Base-by-base conservation (phyloP, 129 eudicot species). In the Centaurea solstitialis region DNA sequence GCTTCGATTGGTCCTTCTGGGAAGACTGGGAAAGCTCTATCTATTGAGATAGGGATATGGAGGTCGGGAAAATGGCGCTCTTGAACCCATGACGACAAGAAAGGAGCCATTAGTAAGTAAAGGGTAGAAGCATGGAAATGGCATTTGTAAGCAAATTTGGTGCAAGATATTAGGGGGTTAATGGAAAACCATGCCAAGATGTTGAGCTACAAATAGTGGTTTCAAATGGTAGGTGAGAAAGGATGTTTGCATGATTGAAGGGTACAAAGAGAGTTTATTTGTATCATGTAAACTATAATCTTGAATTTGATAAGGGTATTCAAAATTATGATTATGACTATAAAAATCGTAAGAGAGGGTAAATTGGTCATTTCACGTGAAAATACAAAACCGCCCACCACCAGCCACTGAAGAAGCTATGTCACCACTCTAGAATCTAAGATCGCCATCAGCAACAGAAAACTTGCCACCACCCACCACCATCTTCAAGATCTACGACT, bases 1-100 rank as follows among this genome's bases (percentile, higher is more conserved):
- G 79, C 86, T 0, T 84, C 82, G 41, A 85, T 90, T 7, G 93
- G 82, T 59, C 83, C 85, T 21, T 83, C 74, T 0, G 97, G 92
- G 37, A 83, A 68, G 79, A 95, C 82, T 0, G 90, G 75, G 24
- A 69, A 83, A 3, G 78, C 81, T 61, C 40, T 70, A 47, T 88
- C 89, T 59, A 95, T 73, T 7, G 85, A 83, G 85, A 95, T 78
- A 1, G 97, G 97, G 77, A 95, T 93, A 18, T 82, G 69, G 4
- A 91, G 87, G 38, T 59, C 82, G 65, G 94, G 93, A 39, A 95
- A 90, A 83, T 87, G 83, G 38, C 92, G 86, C 68, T 95, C 97
- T 89, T 95, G 89, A 53, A 92, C 85, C 91, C 85, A 85, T n/a
- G 86, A 77, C 13, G 78, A 76, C 13, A 68, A 76, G 41, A 43